phyloP scores from a whole-genome alignment of 2,329 filamentous ascomycete species.

The Hysterium pulicare region DNA sequence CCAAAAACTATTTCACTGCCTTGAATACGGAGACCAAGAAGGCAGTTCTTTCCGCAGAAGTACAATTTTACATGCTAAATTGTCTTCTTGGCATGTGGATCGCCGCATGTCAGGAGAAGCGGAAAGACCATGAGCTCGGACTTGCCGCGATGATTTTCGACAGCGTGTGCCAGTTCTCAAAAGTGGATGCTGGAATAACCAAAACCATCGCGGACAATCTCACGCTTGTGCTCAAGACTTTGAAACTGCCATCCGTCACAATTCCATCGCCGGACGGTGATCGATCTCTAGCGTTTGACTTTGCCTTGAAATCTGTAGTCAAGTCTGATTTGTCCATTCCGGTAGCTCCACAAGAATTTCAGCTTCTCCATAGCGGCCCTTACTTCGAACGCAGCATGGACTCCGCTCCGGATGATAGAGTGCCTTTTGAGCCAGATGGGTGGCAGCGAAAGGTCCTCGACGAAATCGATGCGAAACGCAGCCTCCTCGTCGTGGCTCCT shows the following conservation, averaged over 20 bases:
- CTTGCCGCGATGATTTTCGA: constrained; percentile 34
- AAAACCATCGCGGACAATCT: constrained; percentile 30
- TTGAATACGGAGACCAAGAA: constrained; percentile 40
- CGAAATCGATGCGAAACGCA: constrained; percentile 66
- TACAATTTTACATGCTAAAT: constrained; percentile 50
- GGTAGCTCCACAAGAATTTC: constrained; percentile 55
- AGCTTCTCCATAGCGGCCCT: constrained; percentile 66
- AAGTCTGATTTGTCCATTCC: constrained; percentile 33
- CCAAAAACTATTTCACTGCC: constrained; percentile 46
- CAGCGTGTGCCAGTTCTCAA: constrained; percentile 25
- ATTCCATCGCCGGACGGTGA: constrained; percentile 29
- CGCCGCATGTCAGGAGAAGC: constrained; percentile 23
- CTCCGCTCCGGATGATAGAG: constrained; percentile 63
- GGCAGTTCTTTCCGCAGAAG: constrained; percentile 43
- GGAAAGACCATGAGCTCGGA: constrained; percentile 26
- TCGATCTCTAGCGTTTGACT: constrained; percentile 45
- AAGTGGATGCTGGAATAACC: constrained; percentile 20
- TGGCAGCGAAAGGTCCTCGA: constrained; percentile 76
- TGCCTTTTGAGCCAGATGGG: constrained; percentile 69
- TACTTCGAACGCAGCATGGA: constrained; percentile 74
- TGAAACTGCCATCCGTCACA: constrained; percentile 38
- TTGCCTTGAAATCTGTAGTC: constrained; percentile 19
- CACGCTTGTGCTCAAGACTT: constrained; percentile 35
- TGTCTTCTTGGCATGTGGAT: constrained; percentile 50
- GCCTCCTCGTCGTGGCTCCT: constrained; percentile 71